Percentiles rank a stretch among this genome's conserved stretches.
Evolutionary conservation across 2,329 filamentous ascomycete genomes (phyloP).

Genomic region (Aspergillus quadricinctus): DNA sequence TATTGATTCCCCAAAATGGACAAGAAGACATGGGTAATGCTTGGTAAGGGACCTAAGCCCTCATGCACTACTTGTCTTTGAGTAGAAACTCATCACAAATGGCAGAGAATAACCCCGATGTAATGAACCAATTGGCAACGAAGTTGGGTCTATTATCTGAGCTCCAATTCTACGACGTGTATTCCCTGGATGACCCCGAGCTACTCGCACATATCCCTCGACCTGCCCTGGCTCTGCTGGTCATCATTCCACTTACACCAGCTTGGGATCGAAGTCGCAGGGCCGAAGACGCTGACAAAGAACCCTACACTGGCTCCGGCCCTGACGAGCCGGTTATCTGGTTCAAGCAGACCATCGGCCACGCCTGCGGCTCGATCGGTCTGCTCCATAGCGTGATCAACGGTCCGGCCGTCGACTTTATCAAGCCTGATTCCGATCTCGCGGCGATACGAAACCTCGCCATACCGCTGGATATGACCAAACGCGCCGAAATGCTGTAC

Average conservation of each 20-base stretch:
- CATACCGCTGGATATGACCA: constrained; percentile 40
- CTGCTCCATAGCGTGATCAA: constrained; percentile 54
- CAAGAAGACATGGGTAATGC: constrained; percentile 5
- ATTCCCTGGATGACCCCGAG: constrained; percentile 3
- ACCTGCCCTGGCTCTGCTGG: constrained; percentile 3
- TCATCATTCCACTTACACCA: constrained; percentile 5
- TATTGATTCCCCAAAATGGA: constrained; percentile 1
- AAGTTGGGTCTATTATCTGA: constrained; percentile 4
- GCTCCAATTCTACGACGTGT: constrained; percentile 11
- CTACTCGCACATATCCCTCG: constrained; percentile 4
- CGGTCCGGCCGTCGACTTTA: constrained; percentile 40
- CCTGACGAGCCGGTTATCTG: constrained; percentile 51
- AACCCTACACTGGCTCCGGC: constrained; percentile 44
- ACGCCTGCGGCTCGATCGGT: constrained; percentile 57
- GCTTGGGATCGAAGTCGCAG: constrained; percentile 2
- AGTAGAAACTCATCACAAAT: not conserved
- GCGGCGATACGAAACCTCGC: constrained; percentile 43
- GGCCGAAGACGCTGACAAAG: not conserved
- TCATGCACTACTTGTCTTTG: not conserved
- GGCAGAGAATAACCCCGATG: constrained; percentile 12
- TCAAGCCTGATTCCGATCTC: constrained; percentile 42
- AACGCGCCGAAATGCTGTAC: constrained; percentile 51
- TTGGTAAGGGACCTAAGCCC: constrained; percentile 2
- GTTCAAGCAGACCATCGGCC: constrained; percentile 56
- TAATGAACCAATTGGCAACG: constrained; percentile 6